Evolutionary conservation across 257 asterid genomes (phyloP), one percentile per base, ranked within the genome.

Genomic region (Solanum neorickii): DNA sequence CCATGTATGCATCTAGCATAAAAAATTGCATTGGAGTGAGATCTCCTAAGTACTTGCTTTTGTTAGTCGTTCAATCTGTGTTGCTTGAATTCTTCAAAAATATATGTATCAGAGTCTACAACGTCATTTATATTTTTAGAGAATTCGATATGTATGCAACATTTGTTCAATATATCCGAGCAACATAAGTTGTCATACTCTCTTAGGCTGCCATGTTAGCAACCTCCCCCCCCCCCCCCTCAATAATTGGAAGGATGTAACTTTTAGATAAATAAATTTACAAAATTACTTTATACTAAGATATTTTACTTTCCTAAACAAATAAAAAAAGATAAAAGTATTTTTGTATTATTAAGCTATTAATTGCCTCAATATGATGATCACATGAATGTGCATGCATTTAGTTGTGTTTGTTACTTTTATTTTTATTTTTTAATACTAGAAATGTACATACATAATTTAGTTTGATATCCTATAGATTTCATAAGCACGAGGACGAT

Each of bases 1-100:
- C 92, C 90, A 84, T 27, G 84, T n/a, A 76, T 89, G 89, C 91
- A 86, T 90, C 91, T 88, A 25, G 2, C 3, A 9, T 60, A 14
- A 42, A 76, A 60, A 84, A 25, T 42, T 8, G 95, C 96, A 90
- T 88, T 20, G 90, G 91, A 87, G 96, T 93, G 96, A 94, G 93
- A 94, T 93, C 94, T 94, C 89, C 80, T 14, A 88, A 89, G 95
- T 93, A 93, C 95, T 94, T 89, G 93, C 86, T 84, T 83, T 83
- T n/a, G 18, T 84, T 39, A 41, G 62, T 21, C 21, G 33, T 39
- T 75, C 1, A 7, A 3, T 12, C 1, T 75, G 25, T 39, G 7
- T 23, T 39, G 56, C 2, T 74, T 2, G 33, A 12, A 10, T 21
- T 75, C 9, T 75, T 39, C 0, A 12, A 39, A 12, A 75, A 39